These are phyloP conservation scores for Hymenoscyphus fructigenus DNA, from an alignment of 2,329 filamentous ascomycete genomes.

Conservation along the genomic window DNA sequence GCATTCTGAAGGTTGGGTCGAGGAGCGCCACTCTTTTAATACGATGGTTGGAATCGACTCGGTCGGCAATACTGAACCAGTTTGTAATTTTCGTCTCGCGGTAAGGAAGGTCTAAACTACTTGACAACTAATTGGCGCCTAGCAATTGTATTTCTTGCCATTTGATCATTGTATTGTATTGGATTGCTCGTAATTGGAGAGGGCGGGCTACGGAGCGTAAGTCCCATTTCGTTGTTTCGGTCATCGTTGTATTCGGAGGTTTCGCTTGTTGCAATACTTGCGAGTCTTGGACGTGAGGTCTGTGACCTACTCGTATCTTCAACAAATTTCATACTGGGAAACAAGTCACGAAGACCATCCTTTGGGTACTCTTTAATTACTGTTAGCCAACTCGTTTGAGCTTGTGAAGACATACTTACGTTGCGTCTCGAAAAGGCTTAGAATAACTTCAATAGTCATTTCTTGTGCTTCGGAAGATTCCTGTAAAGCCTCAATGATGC, in stretches of 20 bases:
- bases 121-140: not conserved
- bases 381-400: not conserved
- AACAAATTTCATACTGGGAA: not conserved
- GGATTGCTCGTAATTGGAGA: not conserved
- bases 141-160: not conserved
- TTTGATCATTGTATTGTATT: not conserved
- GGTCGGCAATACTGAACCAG: not conserved
- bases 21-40: not conserved
- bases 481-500: not conserved
- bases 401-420: not conserved
- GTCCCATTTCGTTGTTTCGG: too few relatives aligned
- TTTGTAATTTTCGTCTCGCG: not conserved
- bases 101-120: not conserved
- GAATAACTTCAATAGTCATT: not conserved
- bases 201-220: too few relatives aligned
- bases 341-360: not conserved
- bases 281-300: not conserved
- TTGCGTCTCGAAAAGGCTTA: not conserved
- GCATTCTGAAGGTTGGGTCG: not conserved
- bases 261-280: too few relatives aligned
- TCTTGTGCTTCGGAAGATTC: not conserved
- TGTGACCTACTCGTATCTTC: not conserved
- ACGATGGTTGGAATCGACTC: not conserved
- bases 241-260: too few relatives aligned
- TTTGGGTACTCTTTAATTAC: not conserved